phyloP scores from a whole-genome alignment of 768 basidiomycete species.

The Naganishia kalamii region DNA sequence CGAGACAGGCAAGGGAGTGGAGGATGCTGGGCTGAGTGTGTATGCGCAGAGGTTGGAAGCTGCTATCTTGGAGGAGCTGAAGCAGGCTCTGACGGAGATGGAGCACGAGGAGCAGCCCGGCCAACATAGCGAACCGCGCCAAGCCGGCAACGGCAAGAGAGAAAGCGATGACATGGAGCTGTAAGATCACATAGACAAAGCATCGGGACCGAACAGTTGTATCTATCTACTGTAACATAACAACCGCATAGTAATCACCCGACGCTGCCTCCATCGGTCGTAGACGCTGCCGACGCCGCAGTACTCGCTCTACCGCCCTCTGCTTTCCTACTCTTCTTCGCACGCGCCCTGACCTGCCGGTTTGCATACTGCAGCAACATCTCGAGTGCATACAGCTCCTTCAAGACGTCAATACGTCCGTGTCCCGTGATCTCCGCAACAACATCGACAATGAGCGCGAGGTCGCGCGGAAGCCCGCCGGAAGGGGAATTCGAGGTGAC shows the following conservation, averaged over 20 bases:
- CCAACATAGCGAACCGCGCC: too few relatives aligned
- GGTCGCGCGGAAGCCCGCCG: not conserved
- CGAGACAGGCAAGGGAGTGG: not conserved
- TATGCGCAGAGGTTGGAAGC: slow-evolving; percentile 19
- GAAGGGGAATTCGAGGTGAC: too few relatives aligned
- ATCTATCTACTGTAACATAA: too few relatives aligned
- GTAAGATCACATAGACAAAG: too few relatives aligned
- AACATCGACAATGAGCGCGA: slow-evolving; percentile 1
- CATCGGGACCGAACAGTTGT: too few relatives aligned
- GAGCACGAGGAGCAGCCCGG: not conserved
- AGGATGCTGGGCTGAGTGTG: slow-evolving; percentile 6
- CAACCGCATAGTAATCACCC: too few relatives aligned
- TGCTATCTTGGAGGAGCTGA: slow-evolving; percentile 13
- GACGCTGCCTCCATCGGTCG: too few relatives aligned
- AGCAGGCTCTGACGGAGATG: slow-evolving; percentile 12
- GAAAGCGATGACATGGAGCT: too few relatives aligned
- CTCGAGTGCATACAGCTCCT: slow-evolving; percentile 5
- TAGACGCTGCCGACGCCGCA: too few relatives aligned
- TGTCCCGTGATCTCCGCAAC: not conserved
- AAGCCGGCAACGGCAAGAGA: too few relatives aligned
- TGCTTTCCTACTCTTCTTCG: too few relatives aligned
- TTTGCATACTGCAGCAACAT: not conserved
- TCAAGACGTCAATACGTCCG: not conserved
- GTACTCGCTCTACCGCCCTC: too few relatives aligned
- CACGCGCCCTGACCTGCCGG: not conserved